Evolutionary conservation across 208 protist genomes (phyloP).

Genomic region (Phytomonas sp.): DNA sequence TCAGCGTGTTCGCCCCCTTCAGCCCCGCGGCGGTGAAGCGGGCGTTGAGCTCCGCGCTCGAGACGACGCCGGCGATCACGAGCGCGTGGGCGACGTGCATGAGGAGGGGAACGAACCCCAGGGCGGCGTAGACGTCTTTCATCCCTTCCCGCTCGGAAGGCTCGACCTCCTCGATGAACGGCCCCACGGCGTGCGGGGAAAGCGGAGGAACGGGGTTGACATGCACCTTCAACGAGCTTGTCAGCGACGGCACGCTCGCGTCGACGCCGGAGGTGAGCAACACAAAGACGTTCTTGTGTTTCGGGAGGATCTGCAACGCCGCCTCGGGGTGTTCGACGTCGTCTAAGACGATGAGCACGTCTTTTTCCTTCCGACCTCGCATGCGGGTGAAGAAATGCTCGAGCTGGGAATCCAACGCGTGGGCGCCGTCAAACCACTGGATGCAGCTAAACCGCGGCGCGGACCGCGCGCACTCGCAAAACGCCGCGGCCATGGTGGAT

Average conservation of each 20-base stretch:
- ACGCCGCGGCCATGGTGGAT: conserved; percentile 76
- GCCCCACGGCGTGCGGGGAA: conserved; percentile 15
- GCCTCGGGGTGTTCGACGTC: conserved; percentile 30
- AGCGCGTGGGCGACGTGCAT: conserved; percentile 35
- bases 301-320: conserved; percentile 27
- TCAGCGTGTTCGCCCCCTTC: conserved; percentile 29
- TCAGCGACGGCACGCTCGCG: too few species aligned
- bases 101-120: conserved; percentile 70
- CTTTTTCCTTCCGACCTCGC: conserved; percentile 60
- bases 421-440: conserved; percentile 69
- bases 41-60: conserved; percentile 19
- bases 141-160: conserved; percentile 9
- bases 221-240: too few species aligned
- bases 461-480: conserved; percentile 58
- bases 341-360: conserved; percentile 81
- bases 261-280: conserved; percentile 44
- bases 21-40: conserved; percentile 12
- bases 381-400: conserved; percentile 67
- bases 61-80: conserved; percentile 31
- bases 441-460: conserved; percentile 82
- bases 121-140: conserved; percentile 20
- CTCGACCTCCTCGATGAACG: conserved; percentile 33
- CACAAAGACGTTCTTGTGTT: conserved; percentile 58
- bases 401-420: conserved; percentile 24
- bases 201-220: conserved; percentile 24